Percentiles rank a stretch among this genome's conserved stretches.
These are phyloP conservation scores for Mycosarcoma maydis DNA, from an alignment of 1,284 basidiomycete genomes.

Conservation along the genomic window DNA sequence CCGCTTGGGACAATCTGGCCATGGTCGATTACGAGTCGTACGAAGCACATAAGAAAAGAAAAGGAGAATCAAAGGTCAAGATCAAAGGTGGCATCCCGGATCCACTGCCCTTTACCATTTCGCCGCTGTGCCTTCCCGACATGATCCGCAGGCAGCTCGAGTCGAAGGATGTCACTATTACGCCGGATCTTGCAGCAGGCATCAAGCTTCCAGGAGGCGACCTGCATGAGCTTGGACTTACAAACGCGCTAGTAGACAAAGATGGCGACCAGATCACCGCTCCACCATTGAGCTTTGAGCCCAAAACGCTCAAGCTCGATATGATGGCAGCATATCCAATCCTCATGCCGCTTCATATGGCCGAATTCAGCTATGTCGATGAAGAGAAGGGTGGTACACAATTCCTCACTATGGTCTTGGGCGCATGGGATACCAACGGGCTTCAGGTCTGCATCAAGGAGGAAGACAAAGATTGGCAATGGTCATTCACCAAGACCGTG, in stretches of 20 bases:
- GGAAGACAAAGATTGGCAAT: constrained; percentile 31
- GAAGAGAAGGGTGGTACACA: constrained; percentile 7
- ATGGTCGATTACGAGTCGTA: constrained; percentile 43
- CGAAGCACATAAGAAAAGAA: constrained; percentile 19
- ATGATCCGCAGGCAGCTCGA: constrained; percentile 32
- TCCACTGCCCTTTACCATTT: constrained; percentile 40
- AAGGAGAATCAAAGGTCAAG: constrained; percentile 8
- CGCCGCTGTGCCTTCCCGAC: constrained; percentile 41
- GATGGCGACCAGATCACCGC: constrained; percentile 23
- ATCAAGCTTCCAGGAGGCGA: constrained; percentile 22
- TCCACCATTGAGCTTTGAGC: constrained; percentile 32
- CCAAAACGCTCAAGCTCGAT: constrained; percentile 36
- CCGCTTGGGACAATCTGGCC: constrained; percentile 21
- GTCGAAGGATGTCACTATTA: constrained; percentile 27
- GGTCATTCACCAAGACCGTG: constrained; percentile 1
- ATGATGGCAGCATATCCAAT: constrained; percentile 45
- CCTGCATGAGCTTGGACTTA: constrained; percentile 20
- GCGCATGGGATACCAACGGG: constrained; percentile 34
- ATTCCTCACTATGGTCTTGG: constrained; percentile 29
- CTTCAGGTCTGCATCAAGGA: constrained; percentile 38
- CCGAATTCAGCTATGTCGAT: constrained; percentile 30
- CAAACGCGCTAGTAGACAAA: constrained; percentile 18
- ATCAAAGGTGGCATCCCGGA: constrained; percentile 41
- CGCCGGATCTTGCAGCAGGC: constrained; percentile 22
- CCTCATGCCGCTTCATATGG: constrained; percentile 44